Evolutionary conservation across 2,329 filamentous ascomycete genomes (phyloP).

Genomic region (Cladosporium velox): DNA sequence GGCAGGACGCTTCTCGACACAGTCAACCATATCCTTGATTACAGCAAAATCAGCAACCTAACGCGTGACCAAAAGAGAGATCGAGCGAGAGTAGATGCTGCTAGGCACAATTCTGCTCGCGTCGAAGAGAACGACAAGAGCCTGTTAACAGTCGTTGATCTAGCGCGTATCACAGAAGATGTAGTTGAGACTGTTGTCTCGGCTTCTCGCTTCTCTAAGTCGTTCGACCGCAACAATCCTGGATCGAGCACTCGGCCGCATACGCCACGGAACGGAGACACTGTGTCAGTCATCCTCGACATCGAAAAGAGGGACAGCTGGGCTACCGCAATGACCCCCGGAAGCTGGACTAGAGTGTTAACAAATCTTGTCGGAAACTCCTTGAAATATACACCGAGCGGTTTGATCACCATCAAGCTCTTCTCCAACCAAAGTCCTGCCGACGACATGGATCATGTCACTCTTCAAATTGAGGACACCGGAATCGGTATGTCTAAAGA

Average conservation of each 20-base stretch:
- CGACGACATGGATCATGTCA: constrained; percentile 25
- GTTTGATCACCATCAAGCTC: constrained; percentile 39
- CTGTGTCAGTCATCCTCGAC: constrained; percentile 23
- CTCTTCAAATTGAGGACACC: constrained; percentile 32
- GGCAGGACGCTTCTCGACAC: constrained; percentile 54
- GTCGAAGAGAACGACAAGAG: neutral
- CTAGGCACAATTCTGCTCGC: constrained; percentile 21
- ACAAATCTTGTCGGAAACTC: constrained; percentile 53
- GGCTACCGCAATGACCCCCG: neutral
- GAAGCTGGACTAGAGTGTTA: constrained; percentile 45
- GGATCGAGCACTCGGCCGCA: too few relatives aligned
- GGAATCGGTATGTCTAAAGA: constrained; percentile 39
- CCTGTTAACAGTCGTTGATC: constrained; percentile 24
- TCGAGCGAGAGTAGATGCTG: neutral
- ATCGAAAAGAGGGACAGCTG: constrained; percentile 21
- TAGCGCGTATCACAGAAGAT: constrained; percentile 33
- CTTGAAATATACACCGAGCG: constrained; percentile 48
- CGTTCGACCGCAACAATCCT: neutral
- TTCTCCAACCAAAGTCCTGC: constrained; percentile 21
- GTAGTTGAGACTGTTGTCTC: constrained; percentile 24
- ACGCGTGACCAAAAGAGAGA: constrained; percentile 18
- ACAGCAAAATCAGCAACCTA: constrained; percentile 46
- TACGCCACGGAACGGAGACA: neutral
- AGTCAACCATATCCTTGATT: constrained; percentile 46
- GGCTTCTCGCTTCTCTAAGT: constrained; percentile 21